Base-by-base conservation (phyloP, 371 early-diverging fungal species). In the Dichotomocladium elegans region DNA sequence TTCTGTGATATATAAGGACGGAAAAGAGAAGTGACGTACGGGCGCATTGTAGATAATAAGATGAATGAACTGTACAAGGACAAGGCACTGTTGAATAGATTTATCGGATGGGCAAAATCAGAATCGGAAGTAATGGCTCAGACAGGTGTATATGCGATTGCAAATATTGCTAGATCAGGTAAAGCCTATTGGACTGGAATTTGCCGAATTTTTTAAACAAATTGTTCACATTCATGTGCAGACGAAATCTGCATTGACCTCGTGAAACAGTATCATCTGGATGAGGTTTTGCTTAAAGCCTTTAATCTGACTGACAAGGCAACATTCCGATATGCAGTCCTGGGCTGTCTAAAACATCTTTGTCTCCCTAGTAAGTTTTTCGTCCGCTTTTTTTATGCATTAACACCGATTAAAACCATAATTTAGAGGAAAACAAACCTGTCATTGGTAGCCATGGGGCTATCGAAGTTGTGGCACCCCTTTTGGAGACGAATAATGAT, bases 121-220 rank as follows among this genome's bases (percentile, higher is more conserved):
- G 51, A 68, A 17, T 44, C 58, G 7, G 72, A 66, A 27, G 47
- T 60, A 30, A 53, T 70, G 41, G 27, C 57, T 43, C 67, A 75
- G 61, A 72, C 75, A 46, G 81, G 81, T 0, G 74, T 74, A 6
- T 75, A 82, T 46, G 66, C 70, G 4, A 55, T 86, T 30, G 86
- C 82, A 43, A 86, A 86, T 48, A 72, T 86, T 33, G 84, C 84
- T 11, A 62, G 86, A 55, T 68, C 80, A 58, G 81, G 81, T 80
- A 69, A 17, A 41, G n/a, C n/a, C n/a, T n/a, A n/a, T n/a, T n/a
- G n/a, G n/a, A n/a, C n/a, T n/a, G n/a, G n/a, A n/a, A n/a, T n/a
- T n/a, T n/a, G n/a, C n/a, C n/a, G n/a, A n/a, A n/a, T n/a, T n/a
- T n/a, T n/a, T n/a, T n/a, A n/a, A n/a, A n/a, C n/a, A n/a, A n/a